phyloP scores from a whole-genome alignment of 2,329 filamentous ascomycete species.

The Sordariomycetes sp. region DNA sequence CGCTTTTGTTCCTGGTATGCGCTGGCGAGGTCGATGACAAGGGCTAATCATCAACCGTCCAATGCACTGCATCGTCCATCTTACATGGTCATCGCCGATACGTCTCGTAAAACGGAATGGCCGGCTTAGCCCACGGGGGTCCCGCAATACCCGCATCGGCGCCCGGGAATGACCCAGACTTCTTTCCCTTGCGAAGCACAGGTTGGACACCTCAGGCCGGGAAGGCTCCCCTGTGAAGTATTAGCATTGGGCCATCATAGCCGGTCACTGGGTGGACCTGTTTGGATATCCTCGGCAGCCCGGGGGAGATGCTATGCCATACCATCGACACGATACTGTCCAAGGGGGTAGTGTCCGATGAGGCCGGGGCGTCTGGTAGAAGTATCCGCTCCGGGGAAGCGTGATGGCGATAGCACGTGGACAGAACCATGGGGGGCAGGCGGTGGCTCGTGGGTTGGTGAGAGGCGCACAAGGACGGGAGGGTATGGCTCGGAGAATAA shows the following conservation, averaged over 20 bases:
- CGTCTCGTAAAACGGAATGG: not conserved
- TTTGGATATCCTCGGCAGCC: not conserved
- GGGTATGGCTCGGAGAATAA: not conserved
- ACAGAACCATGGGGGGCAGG: not conserved
- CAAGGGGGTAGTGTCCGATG: not conserved
- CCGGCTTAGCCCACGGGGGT: conserved; percentile 23
- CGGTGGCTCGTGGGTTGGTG: not conserved
- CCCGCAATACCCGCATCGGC: conserved; percentile 35
- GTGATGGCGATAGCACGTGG: not conserved
- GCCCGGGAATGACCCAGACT: conserved; percentile 42
- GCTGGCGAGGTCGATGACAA: not conserved
- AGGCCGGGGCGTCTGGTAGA: not conserved
- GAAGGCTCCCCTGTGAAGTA: conserved; percentile 16
- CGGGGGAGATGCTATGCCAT: not conserved
- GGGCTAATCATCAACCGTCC: not conserved
- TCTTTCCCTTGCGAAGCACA: conserved; percentile 34
- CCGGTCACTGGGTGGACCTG: not conserved
- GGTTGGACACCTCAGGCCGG: conserved; percentile 37
- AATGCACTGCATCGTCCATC: not conserved
- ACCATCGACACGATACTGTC: conserved; percentile 2
- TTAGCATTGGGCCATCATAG: not conserved
- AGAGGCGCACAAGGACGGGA: not conserved
- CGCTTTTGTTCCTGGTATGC: not conserved
- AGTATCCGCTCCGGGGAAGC: not conserved
- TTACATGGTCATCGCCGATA: not conserved